Conservation (phyloP, 1,139 yeast species). For the Yamadazyma spencermartinsiae region DNA sequence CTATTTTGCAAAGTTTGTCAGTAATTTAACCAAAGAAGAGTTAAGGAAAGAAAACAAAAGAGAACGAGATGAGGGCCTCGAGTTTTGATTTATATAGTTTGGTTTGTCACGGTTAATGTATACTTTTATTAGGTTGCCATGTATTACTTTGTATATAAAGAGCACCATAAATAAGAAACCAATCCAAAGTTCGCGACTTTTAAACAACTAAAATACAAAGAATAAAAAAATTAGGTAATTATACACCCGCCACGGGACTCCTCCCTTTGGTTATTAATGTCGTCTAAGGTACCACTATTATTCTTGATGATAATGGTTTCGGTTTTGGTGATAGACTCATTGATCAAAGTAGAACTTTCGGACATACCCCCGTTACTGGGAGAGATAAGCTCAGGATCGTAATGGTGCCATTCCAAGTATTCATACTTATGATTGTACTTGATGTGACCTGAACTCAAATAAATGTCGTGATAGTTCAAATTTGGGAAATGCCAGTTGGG, state of each 20-base stretch:
- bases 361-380: slow-evolving; percentile 8
- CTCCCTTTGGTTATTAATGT: slow-evolving; percentile 17
- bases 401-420: slow-evolving; percentile 72
- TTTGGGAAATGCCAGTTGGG: slow-evolving; percentile 70
- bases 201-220: background rate
- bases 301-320: slow-evolving; percentile 42
- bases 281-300: slow-evolving; percentile 39
- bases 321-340: slow-evolving; percentile 11
- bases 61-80: slow-evolving; percentile 40
- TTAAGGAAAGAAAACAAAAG: slow-evolving; percentile 44
- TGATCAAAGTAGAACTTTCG: slow-evolving; percentile 14
- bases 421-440: slow-evolving; percentile 52
- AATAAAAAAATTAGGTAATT: background rate
- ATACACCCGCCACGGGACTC: slow-evolving; percentile 1
- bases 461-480: slow-evolving; percentile 44
- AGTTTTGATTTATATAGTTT: slow-evolving; percentile 22
- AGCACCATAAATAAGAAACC: background rate
- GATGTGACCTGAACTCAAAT: slow-evolving; percentile 56
- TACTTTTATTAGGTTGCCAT: too few relatives aligned
- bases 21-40: slow-evolving; percentile 57
- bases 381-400: slow-evolving; percentile 13
- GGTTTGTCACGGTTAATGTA: slow-evolving; percentile 1
- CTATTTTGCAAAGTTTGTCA: slow-evolving; percentile 67
- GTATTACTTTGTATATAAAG: too few relatives aligned
- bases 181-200: background rate